Evolutionary conservation across 768 basidiomycete genomes (phyloP).

Genomic region (Amanita molliuscula): DNA sequence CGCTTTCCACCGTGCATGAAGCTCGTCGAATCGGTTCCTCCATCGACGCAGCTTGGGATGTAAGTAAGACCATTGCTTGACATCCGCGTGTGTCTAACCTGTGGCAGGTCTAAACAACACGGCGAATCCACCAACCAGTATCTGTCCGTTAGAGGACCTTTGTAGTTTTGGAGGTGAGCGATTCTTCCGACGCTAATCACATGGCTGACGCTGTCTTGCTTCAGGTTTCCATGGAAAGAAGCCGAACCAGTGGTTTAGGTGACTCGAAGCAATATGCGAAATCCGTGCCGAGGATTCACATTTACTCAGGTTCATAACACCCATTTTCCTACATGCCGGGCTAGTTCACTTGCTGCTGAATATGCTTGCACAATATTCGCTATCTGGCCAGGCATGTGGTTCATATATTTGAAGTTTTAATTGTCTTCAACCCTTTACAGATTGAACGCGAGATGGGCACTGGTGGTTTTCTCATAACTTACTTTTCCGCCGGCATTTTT

Average conservation of each 20-base stretch:
- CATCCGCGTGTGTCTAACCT: background rate
- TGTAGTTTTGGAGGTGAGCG: constrained; percentile 78
- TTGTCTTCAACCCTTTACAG: constrained; percentile 21
- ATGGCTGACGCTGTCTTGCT: background rate
- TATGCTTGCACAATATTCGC: constrained; percentile 74
- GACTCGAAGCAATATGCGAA: constrained; percentile 2
- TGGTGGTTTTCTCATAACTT: constrained; percentile 72
- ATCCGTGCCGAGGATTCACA: constrained; percentile 2
- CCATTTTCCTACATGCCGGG: constrained; percentile 94
- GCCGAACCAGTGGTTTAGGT: constrained; percentile 43
- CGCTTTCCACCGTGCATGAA: constrained; percentile 95
- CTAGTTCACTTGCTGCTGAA: constrained; percentile 87
- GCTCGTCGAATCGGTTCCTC: constrained; percentile 42
- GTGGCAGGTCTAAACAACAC: constrained; percentile 70
- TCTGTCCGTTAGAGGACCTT: constrained; percentile 71
- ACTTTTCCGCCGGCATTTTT: constrained; percentile 88
- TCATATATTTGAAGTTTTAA: background rate
- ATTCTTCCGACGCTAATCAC: constrained; percentile 14
- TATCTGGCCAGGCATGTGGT: constrained; percentile 60
- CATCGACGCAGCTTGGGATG: constrained; percentile 49
- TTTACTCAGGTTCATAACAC: constrained; percentile 60
- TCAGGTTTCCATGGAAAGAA: constrained; percentile 29
- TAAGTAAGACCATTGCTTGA: constrained; percentile 31
- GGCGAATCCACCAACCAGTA: constrained; percentile 56
- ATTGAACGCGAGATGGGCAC: constrained; percentile 92